Evolutionary conservation across 2,329 filamentous ascomycete species (phyloP).

Genomic region (Mariannaea sp.): DNA sequence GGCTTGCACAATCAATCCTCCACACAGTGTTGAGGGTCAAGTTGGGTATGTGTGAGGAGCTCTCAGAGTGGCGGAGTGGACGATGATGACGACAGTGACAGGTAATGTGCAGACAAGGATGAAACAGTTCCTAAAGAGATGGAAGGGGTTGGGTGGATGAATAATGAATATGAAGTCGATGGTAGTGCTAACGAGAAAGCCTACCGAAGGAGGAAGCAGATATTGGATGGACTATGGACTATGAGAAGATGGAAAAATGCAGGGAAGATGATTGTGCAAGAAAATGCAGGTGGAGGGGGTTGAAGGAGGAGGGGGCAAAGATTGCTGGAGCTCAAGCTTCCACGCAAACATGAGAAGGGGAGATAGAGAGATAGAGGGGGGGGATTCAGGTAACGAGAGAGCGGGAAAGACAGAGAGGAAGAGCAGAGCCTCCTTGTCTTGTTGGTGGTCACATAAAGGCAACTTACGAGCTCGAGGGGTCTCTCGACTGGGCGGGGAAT

Average conservation of each 20-base stretch:
- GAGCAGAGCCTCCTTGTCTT: conserved; percentile 2
- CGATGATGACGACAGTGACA: not conserved
- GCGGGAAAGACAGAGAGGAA: not conserved
- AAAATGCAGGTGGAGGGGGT: conserved; percentile 5
- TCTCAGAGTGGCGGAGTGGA: not conserved
- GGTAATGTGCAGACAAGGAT: not conserved
- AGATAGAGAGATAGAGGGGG: not conserved
- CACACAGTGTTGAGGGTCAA: not conserved
- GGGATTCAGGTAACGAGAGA: not conserved
- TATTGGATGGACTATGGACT: not conserved
- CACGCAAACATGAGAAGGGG: not conserved
- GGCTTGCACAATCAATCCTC: not conserved
- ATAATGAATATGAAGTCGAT: not conserved
- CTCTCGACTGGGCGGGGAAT: conserved; percentile 14
- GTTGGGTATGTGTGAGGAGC: not conserved
- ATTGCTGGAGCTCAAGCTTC: no score
- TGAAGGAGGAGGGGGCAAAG: no score
- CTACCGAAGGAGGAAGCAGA: conserved; percentile 2
- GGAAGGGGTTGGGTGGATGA: not conserved
- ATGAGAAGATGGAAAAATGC: conserved; percentile 1
- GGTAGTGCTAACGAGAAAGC: not conserved
- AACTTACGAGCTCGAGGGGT: not conserved
- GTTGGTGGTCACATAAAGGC: not conserved
- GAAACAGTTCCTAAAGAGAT: not conserved
- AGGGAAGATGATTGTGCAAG: conserved; percentile 4